Evolutionary conservation across 1,284 basidiomycete genomes (phyloP), one percentile per base, ranked within the genome.

Genomic region (Cryptococcus depauperatus): DNA sequence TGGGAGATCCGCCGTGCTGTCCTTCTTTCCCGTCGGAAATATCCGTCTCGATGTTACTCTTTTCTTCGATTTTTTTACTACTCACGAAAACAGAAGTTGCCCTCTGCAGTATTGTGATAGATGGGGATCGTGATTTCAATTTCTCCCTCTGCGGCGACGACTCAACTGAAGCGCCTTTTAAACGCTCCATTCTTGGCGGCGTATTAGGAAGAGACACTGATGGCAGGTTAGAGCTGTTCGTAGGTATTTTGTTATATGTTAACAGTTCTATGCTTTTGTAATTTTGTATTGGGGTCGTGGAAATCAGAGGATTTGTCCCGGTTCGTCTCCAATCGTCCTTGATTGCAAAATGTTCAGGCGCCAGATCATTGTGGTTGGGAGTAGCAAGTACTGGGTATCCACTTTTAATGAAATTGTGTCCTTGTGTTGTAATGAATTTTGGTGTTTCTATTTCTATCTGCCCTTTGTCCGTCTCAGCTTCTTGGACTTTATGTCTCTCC

Each of bases 31-130:
- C 27, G 26, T 18, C 16, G 9, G 14, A n/a, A 7, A 18, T 10
- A 25, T 29, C 9, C 8, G n/a, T 37, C 21, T 37, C 35, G 16
- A 9, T 43, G 33, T 50, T 46, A 3, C 44, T 42, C 47, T 55
- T 47, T 10, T 57, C 51, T 3, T 51, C 54, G 2, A 26, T 43
- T 38, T 52, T 53, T 28, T 53, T 54, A 2, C 44, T 48, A 18
- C 55, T 49, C 1, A 47, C 47, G 3, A 89, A 60, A 0, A 69
- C 88, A 0, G 87, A 91, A 0, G 88, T 91, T 0, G 88, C 90
- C 5, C 90, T 80, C 57, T 93, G 90, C 75, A 95, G 84, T 67
- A 95, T 92, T 61, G 83, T 91, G 44, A 93, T 84, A 46, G 88
- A 91, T 5, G 85, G 84, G 1, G 85, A 80, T 6, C 88, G 76